These are phyloP conservation scores for Paragyromitra xinjiangensis DNA, from an alignment of 495 filamentous ascomycete species.

Conservation along the genomic window DNA sequence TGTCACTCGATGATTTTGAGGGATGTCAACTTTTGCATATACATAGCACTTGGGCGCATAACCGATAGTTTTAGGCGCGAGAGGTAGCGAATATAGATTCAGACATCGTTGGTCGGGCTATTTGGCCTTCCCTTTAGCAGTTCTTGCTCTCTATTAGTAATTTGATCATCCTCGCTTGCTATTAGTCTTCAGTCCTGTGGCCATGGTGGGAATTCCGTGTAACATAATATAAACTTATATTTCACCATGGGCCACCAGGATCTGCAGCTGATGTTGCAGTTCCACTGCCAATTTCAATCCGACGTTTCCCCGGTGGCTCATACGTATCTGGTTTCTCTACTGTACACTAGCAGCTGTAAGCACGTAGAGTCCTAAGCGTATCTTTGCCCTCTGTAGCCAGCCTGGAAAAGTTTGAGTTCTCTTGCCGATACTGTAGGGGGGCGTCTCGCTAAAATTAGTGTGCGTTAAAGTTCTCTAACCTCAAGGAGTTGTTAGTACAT, in stretches of 20 bases:
- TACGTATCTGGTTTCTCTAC: not conserved
- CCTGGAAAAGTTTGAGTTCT: not conserved
- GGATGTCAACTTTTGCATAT: too few relatives aligned
- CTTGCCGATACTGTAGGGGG: not conserved
- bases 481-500: not conserved
- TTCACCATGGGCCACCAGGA: not conserved
- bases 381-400: not conserved
- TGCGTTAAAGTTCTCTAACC: not conserved
- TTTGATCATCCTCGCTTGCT: not conserved
- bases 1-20: slow-evolving; percentile 13
- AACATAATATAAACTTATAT: slow-evolving; percentile 8
- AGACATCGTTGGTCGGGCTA: too few relatives aligned
- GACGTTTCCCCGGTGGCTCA: not conserved
- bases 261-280: not conserved
- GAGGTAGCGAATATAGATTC: too few relatives aligned
- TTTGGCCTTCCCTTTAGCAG: too few relatives aligned
- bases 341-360: not conserved
- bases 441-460: not conserved
- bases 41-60: too few relatives aligned
- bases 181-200: not conserved
- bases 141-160: too few relatives aligned
- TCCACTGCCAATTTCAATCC: not conserved
- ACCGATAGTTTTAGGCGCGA: too few relatives aligned
- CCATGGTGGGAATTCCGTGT: not conserved
- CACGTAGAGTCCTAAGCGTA: not conserved